Base-by-base conservation (phyloP, 176 grass and related monocot species). In the Oryza meridionalis region DNA sequence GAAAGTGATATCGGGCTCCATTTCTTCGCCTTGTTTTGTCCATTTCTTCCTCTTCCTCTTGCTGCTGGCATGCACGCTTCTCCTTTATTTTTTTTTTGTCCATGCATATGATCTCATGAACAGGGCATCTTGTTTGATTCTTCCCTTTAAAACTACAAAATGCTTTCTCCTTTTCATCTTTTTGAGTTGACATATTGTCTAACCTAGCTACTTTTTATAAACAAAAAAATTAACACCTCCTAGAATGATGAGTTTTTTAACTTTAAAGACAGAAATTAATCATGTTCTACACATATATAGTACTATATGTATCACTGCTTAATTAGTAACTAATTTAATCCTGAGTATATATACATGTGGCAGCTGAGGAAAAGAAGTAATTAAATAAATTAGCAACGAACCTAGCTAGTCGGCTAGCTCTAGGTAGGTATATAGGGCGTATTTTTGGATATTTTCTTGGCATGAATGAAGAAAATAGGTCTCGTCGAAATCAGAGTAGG, bases 1-100 rank as follows among this genome's bases (percentile, higher is more conserved):
- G 88, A 86, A 75, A 87, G 68, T 29, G 80, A 90, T 19, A 7
- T 64, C 50, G 35, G 45, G 45, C n/a, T 50, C 49, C 8, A 27
- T 85, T 85, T 85, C 32, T 78, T 65, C 47, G 51, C 35, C 32
- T 21, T 50, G 38, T 65, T 82, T 50, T 88, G 72, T 61, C 70
- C 33, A 9, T 53, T 82, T 88, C 37, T 17, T 53, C 29, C 65
- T 62, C 53, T 4, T 69, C 27, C n/a, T n/a, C n/a, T n/a, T 71
- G 32, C 50, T 46, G 51, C 51, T 55, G 17, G 0, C 47, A 15
- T 50, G 47, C 47, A 50, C 9, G 47, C 47, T 9, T 50, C 51
- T 55, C 17, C 51, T 55, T 61, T 61, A 61, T 21, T 61, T 4
- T 61, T 4, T 61, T 35, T 59, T 67, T 73, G 19, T 66, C 61